Evolutionary conservation across 331 rosid genomes (phyloP).

Genomic region (Telfairia occidentalis): DNA sequence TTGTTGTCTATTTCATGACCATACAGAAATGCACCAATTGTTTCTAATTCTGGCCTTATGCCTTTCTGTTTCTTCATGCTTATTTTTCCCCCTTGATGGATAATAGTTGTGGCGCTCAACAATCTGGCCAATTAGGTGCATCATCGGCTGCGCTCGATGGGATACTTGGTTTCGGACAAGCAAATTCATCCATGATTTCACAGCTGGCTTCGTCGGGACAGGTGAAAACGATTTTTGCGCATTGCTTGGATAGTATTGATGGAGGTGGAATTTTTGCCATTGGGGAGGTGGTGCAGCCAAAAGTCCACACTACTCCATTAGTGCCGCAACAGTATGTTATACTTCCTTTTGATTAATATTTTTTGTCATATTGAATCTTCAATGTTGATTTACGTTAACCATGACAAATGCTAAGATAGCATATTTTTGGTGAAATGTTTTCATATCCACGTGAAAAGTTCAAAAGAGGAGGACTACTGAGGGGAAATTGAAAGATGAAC

Average conservation of each 20-base stretch:
- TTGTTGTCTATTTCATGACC: background rate
- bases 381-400: background rate
- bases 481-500: background rate
- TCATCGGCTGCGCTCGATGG: slow-evolving; percentile 58
- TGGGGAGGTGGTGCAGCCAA: slow-evolving; percentile 77
- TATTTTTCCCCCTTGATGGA: slow-evolving; percentile 2
- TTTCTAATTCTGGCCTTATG: background rate
- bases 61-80: background rate
- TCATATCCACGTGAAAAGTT: background rate
- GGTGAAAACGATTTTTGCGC: slow-evolving; percentile 69
- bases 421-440: background rate
- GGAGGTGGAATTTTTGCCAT: slow-evolving; percentile 93
- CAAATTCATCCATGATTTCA: slow-evolving; percentile 75
- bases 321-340: slow-evolving; percentile 49
- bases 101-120: slow-evolving; percentile 62
- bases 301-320: slow-evolving; percentile 43
- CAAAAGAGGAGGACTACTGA: background rate
- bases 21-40: background rate
- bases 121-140: slow-evolving; percentile 48
- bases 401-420: background rate
- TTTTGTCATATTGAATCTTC: background rate
- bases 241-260: slow-evolving; percentile 58
- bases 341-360: background rate
- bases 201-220: slow-evolving; percentile 75
- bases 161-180: slow-evolving; percentile 87